These are phyloP conservation scores for Penicillium sp. DNA, from an alignment of 2,329 filamentous ascomycete species.

Conservation along the genomic window DNA sequence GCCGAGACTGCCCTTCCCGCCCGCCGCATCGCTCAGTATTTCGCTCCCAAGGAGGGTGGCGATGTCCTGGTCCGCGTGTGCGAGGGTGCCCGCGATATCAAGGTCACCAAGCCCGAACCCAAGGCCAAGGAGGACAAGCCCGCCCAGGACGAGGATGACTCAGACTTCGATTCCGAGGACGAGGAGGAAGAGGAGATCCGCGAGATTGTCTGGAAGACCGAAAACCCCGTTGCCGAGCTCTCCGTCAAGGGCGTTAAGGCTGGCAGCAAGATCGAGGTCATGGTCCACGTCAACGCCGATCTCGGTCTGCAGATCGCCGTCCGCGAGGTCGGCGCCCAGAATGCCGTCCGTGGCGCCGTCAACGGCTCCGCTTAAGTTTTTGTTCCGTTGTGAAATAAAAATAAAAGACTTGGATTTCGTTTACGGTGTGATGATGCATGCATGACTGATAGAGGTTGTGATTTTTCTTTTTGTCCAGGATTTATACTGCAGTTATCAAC, in stretches of 20 bases:
- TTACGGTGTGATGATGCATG: slow-evolving; percentile 28
- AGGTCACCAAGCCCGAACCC: slow-evolving; percentile 82
- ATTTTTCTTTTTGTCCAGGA: slow-evolving; percentile 14
- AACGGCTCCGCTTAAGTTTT: slow-evolving; percentile 33
- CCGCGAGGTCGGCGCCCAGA: slow-evolving; percentile 82
- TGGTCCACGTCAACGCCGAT: slow-evolving; percentile 80
- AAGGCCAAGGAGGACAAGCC: slow-evolving; percentile 64
- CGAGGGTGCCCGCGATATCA: slow-evolving; percentile 88
- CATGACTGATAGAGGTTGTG: slow-evolving; percentile 27
- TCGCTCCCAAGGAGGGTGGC: slow-evolving; percentile 74
- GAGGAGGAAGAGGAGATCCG: slow-evolving; percentile 78
- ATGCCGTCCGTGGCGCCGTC: slow-evolving; percentile 67
- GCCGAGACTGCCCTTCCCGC: slow-evolving; percentile 88
- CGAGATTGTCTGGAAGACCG: slow-evolving; percentile 90
- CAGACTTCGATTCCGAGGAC: slow-evolving; percentile 60
- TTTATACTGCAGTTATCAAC: slow-evolving; percentile 17
- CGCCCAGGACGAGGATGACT: slow-evolving; percentile 58
- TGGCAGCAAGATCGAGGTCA: slow-evolving; percentile 87
- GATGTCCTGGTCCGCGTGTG: slow-evolving; percentile 84
- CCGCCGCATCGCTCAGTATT: slow-evolving; percentile 76
- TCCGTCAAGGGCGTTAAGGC: slow-evolving; percentile 82
- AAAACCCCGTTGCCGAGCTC: slow-evolving; percentile 77
- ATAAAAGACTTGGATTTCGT: slow-evolving; percentile 15
- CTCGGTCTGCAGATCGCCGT: slow-evolving; percentile 75
- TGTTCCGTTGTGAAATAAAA: slow-evolving; percentile 1